phyloP scores from a whole-genome alignment of 2,329 filamentous ascomycete genomes.

The Fusarium subtropicale region DNA sequence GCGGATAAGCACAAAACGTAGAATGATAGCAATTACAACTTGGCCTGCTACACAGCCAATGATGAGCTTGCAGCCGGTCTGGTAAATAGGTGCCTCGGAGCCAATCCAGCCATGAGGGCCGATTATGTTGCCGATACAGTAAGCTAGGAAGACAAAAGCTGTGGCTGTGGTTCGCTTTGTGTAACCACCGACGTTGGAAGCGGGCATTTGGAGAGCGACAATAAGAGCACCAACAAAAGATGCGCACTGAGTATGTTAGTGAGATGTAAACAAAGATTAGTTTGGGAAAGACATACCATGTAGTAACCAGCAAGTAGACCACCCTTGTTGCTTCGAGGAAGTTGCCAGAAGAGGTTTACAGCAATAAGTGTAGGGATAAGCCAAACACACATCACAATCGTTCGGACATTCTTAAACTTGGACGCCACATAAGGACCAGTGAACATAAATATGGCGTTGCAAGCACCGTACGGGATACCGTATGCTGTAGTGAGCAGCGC shows the following conservation, averaged over 20 bases:
- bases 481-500: conserved; percentile 59
- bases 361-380: conserved; percentile 64
- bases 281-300: conserved; percentile 48
- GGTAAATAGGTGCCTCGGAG: conserved; percentile 61
- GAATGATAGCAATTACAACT: conserved; percentile 29
- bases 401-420: conserved; percentile 62
- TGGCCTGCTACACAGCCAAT: conserved; percentile 44
- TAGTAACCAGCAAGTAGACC: conserved; percentile 66
- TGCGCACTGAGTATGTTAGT: conserved; percentile 44
- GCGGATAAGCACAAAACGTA: conserved; percentile 43
- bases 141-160: conserved; percentile 60
- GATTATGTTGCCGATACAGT: conserved; percentile 52
- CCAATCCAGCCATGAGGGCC: conserved; percentile 56
- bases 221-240: conserved; percentile 66
- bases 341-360: conserved; percentile 62
- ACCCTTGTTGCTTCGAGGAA: conserved; percentile 55
- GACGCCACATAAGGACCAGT: conserved; percentile 64
- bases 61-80: conserved; percentile 61
- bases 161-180: conserved; percentile 61
- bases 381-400: conserved; percentile 64
- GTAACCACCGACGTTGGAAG: conserved; percentile 61
- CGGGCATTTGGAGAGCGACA: conserved; percentile 65
- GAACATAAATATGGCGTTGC: conserved; percentile 65
- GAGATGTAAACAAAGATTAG: rapidly evolving
- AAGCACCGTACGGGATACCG: conserved; percentile 66